A percentile compares a stretch with the other conserved stretches of the same genome.
Conservation (phyloP, 192 early-diverging fungal species). For the Coemansia sp. region DNA sequence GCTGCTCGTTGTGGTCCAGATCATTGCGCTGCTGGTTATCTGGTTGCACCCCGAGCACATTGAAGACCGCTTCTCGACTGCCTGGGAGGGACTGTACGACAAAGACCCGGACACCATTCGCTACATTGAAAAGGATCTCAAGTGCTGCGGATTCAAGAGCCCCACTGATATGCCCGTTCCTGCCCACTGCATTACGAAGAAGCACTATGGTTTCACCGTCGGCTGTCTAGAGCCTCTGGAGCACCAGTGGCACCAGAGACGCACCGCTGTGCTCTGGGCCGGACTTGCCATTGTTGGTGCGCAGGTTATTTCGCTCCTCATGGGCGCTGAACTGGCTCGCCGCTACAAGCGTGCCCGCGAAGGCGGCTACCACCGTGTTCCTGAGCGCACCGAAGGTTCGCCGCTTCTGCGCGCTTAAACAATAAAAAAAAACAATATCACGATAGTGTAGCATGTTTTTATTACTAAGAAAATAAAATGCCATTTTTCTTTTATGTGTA, state of each 20-base stretch:
- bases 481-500: no score
- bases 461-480: no score
- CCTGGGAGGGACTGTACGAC: conserved; percentile 58
- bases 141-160: conserved; percentile 56
- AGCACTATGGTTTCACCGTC: conserved; percentile 31
- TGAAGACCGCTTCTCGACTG: conserved; percentile 36
- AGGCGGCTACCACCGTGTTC: conserved; percentile 32
- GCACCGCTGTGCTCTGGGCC: conserved; percentile 18
- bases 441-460: no score
- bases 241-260: conserved; percentile 26
- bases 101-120: conserved; percentile 49
- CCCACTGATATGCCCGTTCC: conserved; percentile 54
- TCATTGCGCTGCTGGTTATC: conserved; percentile 20
- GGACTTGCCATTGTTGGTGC: conserved; percentile 33
- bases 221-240: conserved; percentile 29
- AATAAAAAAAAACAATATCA: no score
- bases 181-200: conserved; percentile 35
- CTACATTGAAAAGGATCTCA: conserved; percentile 54
- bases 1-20: conserved; percentile 27
- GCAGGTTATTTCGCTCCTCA: conserved; percentile 34
- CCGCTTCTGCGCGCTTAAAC: conserved; percentile 25
- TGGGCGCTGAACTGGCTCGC: conserved; percentile 45
- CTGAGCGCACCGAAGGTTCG: conserved; percentile 25
- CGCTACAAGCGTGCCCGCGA: conserved; percentile 31
- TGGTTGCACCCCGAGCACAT: conserved; percentile 41